Percentiles rank a stretch among this genome's conserved stretches.
Conservation (phyloP, 805 yeast species). For the Candida michaelii region DNA sequence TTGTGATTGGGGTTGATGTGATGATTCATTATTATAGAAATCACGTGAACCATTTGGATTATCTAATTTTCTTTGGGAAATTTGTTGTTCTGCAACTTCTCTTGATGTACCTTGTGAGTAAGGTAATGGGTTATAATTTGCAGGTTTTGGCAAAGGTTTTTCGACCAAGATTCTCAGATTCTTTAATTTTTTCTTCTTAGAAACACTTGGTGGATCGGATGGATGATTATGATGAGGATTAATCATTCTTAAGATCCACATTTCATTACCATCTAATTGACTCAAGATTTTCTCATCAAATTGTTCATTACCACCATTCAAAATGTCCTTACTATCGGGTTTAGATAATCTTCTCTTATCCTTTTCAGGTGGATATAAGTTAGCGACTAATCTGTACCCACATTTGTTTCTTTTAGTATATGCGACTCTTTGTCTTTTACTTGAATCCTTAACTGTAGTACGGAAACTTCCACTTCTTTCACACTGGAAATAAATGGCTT, state of each 20-base stretch:
- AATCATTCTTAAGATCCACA: slow-evolving; percentile 49
- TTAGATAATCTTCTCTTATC: slow-evolving; percentile 30
- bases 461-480: slow-evolving; percentile 46
- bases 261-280: slow-evolving; percentile 23
- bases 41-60: neutral
- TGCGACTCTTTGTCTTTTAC: slow-evolving; percentile 47
- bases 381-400: slow-evolving; percentile 45
- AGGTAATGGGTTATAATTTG: slow-evolving; percentile 8
- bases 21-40: slow-evolving; percentile 4
- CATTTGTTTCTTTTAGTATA: slow-evolving; percentile 48
- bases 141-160: slow-evolving; percentile 32
- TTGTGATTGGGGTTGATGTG: slow-evolving; percentile 9
- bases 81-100: slow-evolving; percentile 10
- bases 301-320: slow-evolving; percentile 11
- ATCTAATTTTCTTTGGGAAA: slow-evolving; percentile 5
- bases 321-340: slow-evolving; percentile 3
- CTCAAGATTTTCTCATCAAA: slow-evolving; percentile 27
- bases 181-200: slow-evolving; percentile 39
- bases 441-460: slow-evolving; percentile 46
- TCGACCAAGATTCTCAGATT: slow-evolving; percentile 43
- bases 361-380: slow-evolving; percentile 45
- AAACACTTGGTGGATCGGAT: slow-evolving; percentile 37
- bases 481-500: slow-evolving; percentile 47
- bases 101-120: slow-evolving; percentile 11
- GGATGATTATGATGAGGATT: slow-evolving; percentile 47